Evolutionary conservation across 768 basidiomycete genomes (phyloP).

Genomic region (Psilocybe sp.): DNA sequence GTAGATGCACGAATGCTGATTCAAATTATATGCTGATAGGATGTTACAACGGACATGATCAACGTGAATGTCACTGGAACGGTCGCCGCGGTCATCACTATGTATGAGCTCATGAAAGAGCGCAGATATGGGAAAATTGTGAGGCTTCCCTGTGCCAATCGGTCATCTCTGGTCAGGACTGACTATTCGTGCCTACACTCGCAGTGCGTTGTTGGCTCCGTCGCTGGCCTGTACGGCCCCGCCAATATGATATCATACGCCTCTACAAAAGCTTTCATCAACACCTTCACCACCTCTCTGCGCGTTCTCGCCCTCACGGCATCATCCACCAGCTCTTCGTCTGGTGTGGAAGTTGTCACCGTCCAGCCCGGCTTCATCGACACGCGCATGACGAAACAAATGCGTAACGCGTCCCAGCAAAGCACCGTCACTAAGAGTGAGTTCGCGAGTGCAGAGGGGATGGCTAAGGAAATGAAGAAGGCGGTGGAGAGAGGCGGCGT

Average conservation of each 20-base stretch:
- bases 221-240: conserved; percentile 23
- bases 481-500: conserved; percentile 25
- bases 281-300: conserved; percentile 26
- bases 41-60: conserved; percentile 24
- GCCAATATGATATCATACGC: conserved; percentile 31
- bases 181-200: too few species aligned
- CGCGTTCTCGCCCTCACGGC: conserved; percentile 18
- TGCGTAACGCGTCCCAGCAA: conserved; percentile 17
- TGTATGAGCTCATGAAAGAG: conserved; percentile 28
- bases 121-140: conserved; percentile 29
- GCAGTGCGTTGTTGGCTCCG: conserved; percentile 28
- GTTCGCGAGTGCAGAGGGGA: conserved; percentile 16
- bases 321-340: conserved; percentile 2
- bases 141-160: too few species aligned
- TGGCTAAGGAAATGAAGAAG: conserved; percentile 22
- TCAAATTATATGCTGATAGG: conserved; percentile 8
- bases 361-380: conserved; percentile 27
- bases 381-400: conserved; percentile 23
- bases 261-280: conserved; percentile 29
- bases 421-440: conserved; percentile 16
- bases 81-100: conserved; percentile 20
- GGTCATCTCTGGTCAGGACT: not conserved
- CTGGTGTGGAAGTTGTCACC: conserved; percentile 22
- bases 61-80: conserved; percentile 27
- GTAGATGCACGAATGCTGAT: not conserved